Base-by-base conservation (phyloP, 1,284 basidiomycete genomes). In the Tylopilus orsonianus region DNA sequence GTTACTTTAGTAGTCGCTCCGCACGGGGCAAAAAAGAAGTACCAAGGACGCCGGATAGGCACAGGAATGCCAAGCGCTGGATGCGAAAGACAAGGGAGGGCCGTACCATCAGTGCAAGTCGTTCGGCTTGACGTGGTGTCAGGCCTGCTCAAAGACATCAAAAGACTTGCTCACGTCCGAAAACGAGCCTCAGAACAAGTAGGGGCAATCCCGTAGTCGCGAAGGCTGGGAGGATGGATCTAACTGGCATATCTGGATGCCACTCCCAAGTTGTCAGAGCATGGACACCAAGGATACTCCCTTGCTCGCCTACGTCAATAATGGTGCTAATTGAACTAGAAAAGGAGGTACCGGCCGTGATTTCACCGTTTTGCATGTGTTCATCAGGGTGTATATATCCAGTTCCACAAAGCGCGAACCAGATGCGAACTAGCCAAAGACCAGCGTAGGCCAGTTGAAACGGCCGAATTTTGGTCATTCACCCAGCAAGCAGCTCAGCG, bases 331-430 rank as follows among this genome's bases (percentile, higher is more conserved):
- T 37, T 19, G 30, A 35, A 38, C 33, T 20, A 29, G 35, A 33
- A 51, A 48, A 32, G n/a, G 35, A 48, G 39, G 43, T 55, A 72
- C 71, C 71, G 41, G 72, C 67, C 20, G 59, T 62, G n/a, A 67
- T 58, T 52, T 73, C 72, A 33, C 67, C 72, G 48, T 69, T 73
- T 56, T 73, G 71, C 54, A 73, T 70, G 51, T 71, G 62, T 55
- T 73, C 71, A 48, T 73, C 72, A 7, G 72, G 71, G 47, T 73
- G 72, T 40, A 73, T 72, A 52, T 73, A 73, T 1, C 66, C 71
- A 12, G 59, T 64, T 22, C 70, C 68, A 38, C 54, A 54, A 8
- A 74, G 50, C 4, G 72, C 70, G 16, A 67, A 62, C 46, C 56
- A 56, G 29, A 61, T 45, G 12, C 71, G 70, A 43, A 64, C 35